Conservation (phyloP, 2,329 filamentous ascomycete genomes). For the Alternaria angustiovoidea region DNA sequence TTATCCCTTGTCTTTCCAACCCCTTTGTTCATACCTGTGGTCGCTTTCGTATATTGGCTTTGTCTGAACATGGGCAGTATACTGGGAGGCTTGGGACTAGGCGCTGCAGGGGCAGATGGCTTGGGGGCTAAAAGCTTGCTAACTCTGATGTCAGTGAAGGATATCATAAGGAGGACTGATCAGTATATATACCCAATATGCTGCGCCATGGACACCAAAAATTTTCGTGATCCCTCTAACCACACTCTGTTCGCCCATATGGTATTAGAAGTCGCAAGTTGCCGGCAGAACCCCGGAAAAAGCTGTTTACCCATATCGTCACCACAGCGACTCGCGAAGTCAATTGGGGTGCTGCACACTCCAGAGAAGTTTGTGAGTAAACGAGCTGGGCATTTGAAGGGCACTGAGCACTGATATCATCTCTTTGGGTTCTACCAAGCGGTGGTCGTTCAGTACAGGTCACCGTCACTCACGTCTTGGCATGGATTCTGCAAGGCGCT, state of each 20-base stretch:
- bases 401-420: not conserved
- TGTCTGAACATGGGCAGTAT: not conserved
- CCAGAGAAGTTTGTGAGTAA: no score
- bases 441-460: not conserved
- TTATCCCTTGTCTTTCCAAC: not conserved
- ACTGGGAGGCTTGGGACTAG: not conserved
- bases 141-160: not conserved
- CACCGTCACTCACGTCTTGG: slow-evolving; percentile 2
- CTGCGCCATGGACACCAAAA: not conserved
- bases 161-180: not conserved
- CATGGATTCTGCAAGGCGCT: not conserved
- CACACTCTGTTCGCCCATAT: no score
- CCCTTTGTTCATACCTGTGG: not conserved
- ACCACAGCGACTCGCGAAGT: no score
- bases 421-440: not conserved
- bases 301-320: no score
- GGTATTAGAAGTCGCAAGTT: no score
- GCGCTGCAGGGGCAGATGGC: not conserved
- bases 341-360: no score
- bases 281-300: no score
- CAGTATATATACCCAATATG: not conserved
- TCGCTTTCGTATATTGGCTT: not conserved
- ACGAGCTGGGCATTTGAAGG: not conserved
- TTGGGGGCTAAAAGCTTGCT: not conserved
- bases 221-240: not conserved